These are phyloP conservation scores for Leccinum huronense DNA, from an alignment of 1,284 basidiomycete genomes.

Conservation along the genomic window DNA sequence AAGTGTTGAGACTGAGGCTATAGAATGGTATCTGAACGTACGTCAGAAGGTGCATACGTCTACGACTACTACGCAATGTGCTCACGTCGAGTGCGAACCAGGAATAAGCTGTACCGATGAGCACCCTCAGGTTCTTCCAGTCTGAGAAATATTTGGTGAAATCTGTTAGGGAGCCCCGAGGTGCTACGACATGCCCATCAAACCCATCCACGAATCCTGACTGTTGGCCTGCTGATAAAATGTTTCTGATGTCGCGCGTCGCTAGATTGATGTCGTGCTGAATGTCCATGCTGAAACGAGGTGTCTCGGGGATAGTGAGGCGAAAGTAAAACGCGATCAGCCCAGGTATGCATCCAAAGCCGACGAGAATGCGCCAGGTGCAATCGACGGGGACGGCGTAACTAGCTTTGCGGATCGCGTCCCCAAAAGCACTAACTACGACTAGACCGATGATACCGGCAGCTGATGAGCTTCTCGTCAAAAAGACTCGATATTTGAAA, in stretches of 20 bases:
- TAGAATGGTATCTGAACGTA: conserved; percentile 55
- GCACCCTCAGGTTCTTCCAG: conserved; percentile 45
- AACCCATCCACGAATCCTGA: conserved; percentile 38
- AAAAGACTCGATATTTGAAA: conserved; percentile 13
- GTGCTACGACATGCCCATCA: conserved; percentile 40
- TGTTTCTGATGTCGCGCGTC: conserved; percentile 48
- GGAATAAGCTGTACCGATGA: conserved; percentile 49
- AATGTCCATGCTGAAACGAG: conserved; percentile 73
- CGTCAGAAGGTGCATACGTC: conserved; percentile 6
- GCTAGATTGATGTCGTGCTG: conserved; percentile 62
- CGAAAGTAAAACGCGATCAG: conserved; percentile 52
- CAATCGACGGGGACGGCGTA: conserved; percentile 37
- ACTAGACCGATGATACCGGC: conserved; percentile 45
- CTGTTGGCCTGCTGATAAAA: conserved; percentile 41
- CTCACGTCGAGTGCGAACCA: conserved; percentile 66
- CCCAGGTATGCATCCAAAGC: conserved; percentile 36
- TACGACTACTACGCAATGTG: background rate
- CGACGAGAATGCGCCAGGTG: conserved; percentile 47
- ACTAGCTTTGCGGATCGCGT: conserved; percentile 30
- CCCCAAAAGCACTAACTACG: conserved; percentile 31
- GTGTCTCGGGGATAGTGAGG: conserved; percentile 56
- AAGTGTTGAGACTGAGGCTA: conserved; percentile 60
- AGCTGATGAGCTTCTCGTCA: conserved; percentile 26
- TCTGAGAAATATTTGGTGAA: conserved; percentile 47
- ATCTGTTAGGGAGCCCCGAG: conserved; percentile 47